A percentile compares a stretch with the other conserved stretches of the same genome.
These are phyloP conservation scores for Solanum chmielewskii DNA, from an alignment of 257 asterid genomes.

Conservation along the genomic window DNA sequence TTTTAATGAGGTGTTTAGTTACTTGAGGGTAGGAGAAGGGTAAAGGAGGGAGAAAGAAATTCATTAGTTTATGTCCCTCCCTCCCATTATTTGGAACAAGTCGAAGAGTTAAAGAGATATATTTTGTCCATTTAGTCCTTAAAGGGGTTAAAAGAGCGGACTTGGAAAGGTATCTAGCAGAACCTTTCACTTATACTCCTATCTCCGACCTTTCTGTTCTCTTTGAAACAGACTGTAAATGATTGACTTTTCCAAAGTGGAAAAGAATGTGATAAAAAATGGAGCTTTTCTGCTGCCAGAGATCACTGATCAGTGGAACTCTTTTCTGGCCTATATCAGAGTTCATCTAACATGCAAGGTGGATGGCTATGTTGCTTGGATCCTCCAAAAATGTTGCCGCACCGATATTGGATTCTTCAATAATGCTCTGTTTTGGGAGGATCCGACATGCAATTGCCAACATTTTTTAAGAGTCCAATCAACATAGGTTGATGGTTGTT, in stretches of 20 bases:
- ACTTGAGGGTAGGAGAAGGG: neutral
- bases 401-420: neutral
- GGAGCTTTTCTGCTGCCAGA: neutral
- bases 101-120: neutral
- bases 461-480: neutral
- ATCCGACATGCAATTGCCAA: rapidly evolving
- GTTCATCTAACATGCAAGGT: neutral
- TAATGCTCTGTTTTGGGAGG: neutral
- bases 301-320: neutral
- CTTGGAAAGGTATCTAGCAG: neutral
- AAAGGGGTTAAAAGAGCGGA: neutral
- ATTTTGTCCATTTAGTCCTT: neutral
- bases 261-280: neutral
- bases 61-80: neutral
- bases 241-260: neutral
- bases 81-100: neutral
- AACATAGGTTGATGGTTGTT: neutral
- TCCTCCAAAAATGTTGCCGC: neutral
- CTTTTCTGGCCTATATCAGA: neutral
- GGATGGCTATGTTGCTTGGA: neutral
- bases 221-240: neutral
- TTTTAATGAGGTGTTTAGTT: neutral
- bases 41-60: neutral
- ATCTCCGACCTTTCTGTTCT: neutral
- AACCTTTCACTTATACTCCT: neutral